phyloP scores from a whole-genome alignment of 257 asterid species.

The Thymus quinquecostatus region DNA sequence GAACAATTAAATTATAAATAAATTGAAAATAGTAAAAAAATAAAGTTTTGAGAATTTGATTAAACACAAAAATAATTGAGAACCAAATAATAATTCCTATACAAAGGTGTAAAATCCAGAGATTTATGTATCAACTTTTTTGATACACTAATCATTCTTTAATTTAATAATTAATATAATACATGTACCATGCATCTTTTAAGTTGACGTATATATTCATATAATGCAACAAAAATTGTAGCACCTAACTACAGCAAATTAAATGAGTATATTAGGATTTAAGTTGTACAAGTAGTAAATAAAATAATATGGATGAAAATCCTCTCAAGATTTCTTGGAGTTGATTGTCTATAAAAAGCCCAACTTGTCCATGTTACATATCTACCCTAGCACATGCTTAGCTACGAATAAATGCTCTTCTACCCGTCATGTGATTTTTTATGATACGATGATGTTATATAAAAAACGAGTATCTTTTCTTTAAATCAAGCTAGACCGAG shows the following conservation, averaged over 20 bases:
- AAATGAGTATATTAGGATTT: neutral
- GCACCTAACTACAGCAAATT: neutral
- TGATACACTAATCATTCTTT: neutral
- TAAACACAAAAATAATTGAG: neutral
- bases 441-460: no score
- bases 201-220: neutral
- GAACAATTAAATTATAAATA: no score
- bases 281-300: neutral
- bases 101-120: no score
- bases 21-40: no score
- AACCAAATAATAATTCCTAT: neutral
- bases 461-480: no score
- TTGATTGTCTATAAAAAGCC: conserved; percentile 44
- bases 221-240: neutral
- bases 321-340: conserved; percentile 16
- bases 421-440: no score
- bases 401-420: no score
- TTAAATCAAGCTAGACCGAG: no score
- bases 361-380: conserved; percentile 51
- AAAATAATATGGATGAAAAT: neutral
- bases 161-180: no score
- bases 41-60: no score
- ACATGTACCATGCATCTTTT: no score
- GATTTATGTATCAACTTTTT: no score
- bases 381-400: conserved; percentile 43